These are phyloP conservation scores for Chalciporus sphaerocephalus DNA, from an alignment of 768 basidiomycete species.

Conservation along the genomic window DNA sequence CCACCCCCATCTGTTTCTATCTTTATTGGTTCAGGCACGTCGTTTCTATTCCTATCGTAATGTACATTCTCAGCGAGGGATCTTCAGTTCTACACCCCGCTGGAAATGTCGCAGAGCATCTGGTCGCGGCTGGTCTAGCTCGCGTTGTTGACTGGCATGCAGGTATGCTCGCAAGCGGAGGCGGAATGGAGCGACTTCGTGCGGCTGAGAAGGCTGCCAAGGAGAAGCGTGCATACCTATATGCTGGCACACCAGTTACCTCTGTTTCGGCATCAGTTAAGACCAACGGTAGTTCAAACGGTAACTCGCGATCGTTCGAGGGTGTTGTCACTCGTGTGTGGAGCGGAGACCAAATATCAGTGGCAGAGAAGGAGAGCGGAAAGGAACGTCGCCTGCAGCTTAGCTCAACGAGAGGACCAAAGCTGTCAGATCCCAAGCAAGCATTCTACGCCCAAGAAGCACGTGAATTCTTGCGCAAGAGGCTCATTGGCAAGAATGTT, in stretches of 20 bases:
- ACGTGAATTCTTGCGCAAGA: conserved; percentile 87
- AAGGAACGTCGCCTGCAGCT: conserved; percentile 84
- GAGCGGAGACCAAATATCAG: conserved; percentile 88
- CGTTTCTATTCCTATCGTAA: not conserved
- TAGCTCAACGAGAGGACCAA: conserved; percentile 83
- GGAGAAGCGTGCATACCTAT: conserved; percentile 66
- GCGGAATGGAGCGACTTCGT: conserved; percentile 85
- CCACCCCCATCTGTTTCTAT: conserved; percentile 69
- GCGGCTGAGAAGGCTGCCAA: conserved; percentile 79
- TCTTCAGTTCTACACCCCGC: conserved; percentile 77
- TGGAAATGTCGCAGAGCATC: conserved; percentile 89
- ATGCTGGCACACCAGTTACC: conserved; percentile 49
- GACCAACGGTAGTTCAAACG: conserved; percentile 44
- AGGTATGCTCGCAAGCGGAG: conserved; percentile 80
- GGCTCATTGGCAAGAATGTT: conserved; percentile 85
- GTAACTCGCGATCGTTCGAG: conserved; percentile 58
- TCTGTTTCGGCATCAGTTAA: conserved; percentile 38
- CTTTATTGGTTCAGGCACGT: conserved; percentile 81
- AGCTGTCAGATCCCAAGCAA: conserved; percentile 80
- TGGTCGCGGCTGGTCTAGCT: conserved; percentile 81
- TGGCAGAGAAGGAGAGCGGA: conserved; percentile 63
- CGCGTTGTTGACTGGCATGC: conserved; percentile 97
- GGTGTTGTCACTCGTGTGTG: conserved; percentile 82
- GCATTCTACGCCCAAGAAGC: conserved; percentile 89
- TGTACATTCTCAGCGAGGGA: not conserved